Evolutionary conservation across 2,329 filamentous ascomycete species (phyloP).

Genomic region (Pestalotiopsis sp.): DNA sequence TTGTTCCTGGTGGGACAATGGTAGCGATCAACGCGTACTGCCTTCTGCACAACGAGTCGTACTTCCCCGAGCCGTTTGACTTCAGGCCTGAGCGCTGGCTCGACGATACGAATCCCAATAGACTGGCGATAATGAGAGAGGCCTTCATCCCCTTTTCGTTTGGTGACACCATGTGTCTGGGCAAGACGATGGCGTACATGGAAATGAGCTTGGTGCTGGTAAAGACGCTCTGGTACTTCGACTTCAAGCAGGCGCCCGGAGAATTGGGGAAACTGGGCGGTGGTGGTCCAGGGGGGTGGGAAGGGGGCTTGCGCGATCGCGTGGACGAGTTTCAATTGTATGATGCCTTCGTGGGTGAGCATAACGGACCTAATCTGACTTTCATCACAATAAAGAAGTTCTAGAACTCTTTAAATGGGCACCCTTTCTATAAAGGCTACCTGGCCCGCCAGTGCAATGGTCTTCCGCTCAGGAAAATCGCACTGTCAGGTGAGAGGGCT

Average conservation of each 20-base stretch:
- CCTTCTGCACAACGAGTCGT: too few species aligned
- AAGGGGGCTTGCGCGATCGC: neutral
- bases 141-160: conserved; percentile 36
- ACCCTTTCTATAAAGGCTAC: too few species aligned
- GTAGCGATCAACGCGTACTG: too few species aligned
- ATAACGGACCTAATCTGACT: neutral
- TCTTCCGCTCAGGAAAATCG: too few species aligned
- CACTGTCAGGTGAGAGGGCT: too few species aligned
- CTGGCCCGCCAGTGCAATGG: too few species aligned
- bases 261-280: neutral
- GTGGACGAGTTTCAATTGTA: neutral
- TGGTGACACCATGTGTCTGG: conserved; percentile 38
- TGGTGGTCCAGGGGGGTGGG: neutral
- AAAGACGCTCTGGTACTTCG: conserved; percentile 22
- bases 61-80: too few species aligned
- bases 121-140: neutral
- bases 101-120: too few species aligned
- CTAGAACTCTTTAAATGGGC: too few species aligned
- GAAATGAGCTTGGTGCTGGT: conserved; percentile 22
- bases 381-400: neutral
- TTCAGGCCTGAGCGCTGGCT: too few species aligned
- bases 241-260: conserved; percentile 12
- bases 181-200: conserved; percentile 29
- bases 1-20: too few species aligned
- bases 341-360: neutral